Evolutionary conservation across 2,329 filamentous ascomycete species (phyloP).

Genomic region (Aspergillus udagawae): DNA sequence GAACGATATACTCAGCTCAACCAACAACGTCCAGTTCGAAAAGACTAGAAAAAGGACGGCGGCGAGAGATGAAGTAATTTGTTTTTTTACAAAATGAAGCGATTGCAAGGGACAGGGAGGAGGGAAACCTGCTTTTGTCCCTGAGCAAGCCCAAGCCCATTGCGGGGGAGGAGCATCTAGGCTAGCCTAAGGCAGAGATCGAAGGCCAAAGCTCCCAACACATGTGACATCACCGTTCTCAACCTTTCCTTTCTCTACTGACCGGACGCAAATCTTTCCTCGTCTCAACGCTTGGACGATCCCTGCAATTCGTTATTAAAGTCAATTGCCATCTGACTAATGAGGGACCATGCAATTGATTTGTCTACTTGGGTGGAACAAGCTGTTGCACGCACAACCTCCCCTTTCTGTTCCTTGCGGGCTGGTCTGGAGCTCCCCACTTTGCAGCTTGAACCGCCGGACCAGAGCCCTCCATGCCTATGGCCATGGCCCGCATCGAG

Average conservation of each 20-base stretch:
- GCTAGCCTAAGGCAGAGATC: conserved; percentile 6
- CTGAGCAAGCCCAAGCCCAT: background rate
- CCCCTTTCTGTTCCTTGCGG: background rate
- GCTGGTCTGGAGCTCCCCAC: background rate
- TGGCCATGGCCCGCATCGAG: too few species aligned
- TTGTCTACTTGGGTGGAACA: background rate
- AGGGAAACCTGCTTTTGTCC: background rate
- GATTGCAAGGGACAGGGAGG: background rate
- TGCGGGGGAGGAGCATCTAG: background rate
- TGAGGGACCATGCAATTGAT: background rate
- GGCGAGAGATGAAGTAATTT: background rate
- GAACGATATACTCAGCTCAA: background rate
- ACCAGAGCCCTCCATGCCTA: background rate
- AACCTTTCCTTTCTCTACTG: conserved; percentile 1
- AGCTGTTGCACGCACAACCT: background rate
- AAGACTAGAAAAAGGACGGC: background rate
- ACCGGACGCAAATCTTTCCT: background rate
- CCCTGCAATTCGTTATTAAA: background rate
- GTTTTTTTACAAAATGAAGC: background rate
- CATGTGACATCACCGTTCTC: conserved; percentile 13
- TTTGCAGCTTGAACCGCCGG: background rate
- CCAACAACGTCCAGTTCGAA: background rate
- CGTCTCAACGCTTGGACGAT: background rate
- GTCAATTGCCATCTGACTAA: background rate
- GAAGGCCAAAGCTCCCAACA: conserved; percentile 8